A percentile compares a stretch with the other conserved stretches of the same genome.
These are phyloP conservation scores for Martensiomyces pterosporus DNA, from an alignment of 192 early-diverging fungal genomes.

Conservation along the genomic window DNA sequence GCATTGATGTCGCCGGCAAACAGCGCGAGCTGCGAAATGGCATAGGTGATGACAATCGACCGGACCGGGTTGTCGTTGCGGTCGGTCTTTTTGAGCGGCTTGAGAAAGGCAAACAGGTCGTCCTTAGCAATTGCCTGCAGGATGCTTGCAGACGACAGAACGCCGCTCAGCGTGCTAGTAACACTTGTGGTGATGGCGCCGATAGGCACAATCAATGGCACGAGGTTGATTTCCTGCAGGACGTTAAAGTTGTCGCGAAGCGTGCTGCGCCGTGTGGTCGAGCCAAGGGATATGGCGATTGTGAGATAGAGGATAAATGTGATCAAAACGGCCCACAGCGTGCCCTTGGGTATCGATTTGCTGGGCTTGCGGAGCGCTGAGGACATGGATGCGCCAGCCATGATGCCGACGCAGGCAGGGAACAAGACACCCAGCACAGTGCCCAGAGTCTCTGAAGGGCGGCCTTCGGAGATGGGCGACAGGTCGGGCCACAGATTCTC, in stretches of 20 bases:
- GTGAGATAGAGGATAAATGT: conserved; percentile 55
- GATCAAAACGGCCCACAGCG: conserved; percentile 56
- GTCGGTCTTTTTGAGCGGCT: conserved; percentile 19
- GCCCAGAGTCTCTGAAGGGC: conserved; percentile 46
- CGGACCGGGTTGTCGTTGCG: conserved; percentile 21
- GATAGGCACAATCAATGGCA: conserved; percentile 54
- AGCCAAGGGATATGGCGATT: conserved; percentile 55
- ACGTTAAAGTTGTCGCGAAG: conserved; percentile 61
- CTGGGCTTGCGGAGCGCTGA: conserved; percentile 62
- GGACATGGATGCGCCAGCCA: conserved; percentile 70
- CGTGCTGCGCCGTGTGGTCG: conserved; percentile 54
- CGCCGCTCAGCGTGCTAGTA: conserved; percentile 57
- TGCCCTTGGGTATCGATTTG: conserved; percentile 65
- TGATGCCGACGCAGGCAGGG: conserved; percentile 65
- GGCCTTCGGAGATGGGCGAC: conserved; percentile 42
- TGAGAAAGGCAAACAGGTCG: conserved; percentile 54
- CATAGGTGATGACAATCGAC: conserved; percentile 42
- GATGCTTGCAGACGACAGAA: conserved; percentile 59
- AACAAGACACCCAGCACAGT: conserved; percentile 63
- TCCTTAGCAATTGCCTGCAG: conserved; percentile 66
- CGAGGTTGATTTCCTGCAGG: conserved; percentile 58
- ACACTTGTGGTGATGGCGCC: conserved; percentile 60
- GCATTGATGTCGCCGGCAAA: conserved; percentile 61
- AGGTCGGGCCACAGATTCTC: conserved; percentile 65
- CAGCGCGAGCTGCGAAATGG: conserved; percentile 53